Evolutionary conservation across 2,329 filamentous ascomycete genomes (phyloP).

Genomic region (Chaetomium sp.): DNA sequence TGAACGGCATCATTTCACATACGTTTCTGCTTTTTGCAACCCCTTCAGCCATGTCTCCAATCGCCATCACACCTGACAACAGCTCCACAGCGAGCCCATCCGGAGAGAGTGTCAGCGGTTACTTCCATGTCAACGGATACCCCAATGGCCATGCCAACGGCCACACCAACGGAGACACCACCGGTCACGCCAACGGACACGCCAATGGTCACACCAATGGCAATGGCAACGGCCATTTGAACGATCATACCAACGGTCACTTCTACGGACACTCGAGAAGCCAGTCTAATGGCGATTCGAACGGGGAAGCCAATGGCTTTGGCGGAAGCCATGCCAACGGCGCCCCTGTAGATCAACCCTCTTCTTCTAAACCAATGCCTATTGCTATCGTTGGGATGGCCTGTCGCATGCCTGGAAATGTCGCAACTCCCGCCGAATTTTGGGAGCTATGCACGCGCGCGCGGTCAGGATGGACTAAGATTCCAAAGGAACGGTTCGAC

Average conservation of each 20-base stretch:
- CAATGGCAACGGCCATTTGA: slow-evolving; percentile 24
- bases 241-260: slow-evolving; percentile 25
- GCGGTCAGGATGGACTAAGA: slow-evolving; percentile 35
- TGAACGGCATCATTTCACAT: background rate
- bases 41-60: slow-evolving; percentile 24
- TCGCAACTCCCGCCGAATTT: slow-evolving; percentile 37
- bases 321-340: slow-evolving; percentile 6
- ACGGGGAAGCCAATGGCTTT: slow-evolving; percentile 22
- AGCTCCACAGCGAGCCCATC: slow-evolving; percentile 25
- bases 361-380: slow-evolving; percentile 30
- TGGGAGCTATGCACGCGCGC: slow-evolving; percentile 39
- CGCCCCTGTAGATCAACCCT: background rate
- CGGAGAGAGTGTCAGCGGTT: slow-evolving; percentile 25
- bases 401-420: slow-evolving; percentile 40
- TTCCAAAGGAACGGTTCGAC: slow-evolving; percentile 43
- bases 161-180: slow-evolving; percentile 12
- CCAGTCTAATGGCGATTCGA: slow-evolving; percentile 23
- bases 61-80: slow-evolving; percentile 27
- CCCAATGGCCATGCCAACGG: slow-evolving; percentile 14
- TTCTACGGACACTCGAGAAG: slow-evolving; percentile 18
- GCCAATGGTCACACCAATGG: slow-evolving; percentile 10
- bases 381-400: slow-evolving; percentile 44
- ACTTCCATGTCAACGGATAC: slow-evolving; percentile 10
- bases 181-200: slow-evolving; percentile 1
- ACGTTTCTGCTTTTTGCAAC: background rate